Conservation (phyloP, 2,329 filamentous ascomycete species). For the Nemania diffusa region DNA sequence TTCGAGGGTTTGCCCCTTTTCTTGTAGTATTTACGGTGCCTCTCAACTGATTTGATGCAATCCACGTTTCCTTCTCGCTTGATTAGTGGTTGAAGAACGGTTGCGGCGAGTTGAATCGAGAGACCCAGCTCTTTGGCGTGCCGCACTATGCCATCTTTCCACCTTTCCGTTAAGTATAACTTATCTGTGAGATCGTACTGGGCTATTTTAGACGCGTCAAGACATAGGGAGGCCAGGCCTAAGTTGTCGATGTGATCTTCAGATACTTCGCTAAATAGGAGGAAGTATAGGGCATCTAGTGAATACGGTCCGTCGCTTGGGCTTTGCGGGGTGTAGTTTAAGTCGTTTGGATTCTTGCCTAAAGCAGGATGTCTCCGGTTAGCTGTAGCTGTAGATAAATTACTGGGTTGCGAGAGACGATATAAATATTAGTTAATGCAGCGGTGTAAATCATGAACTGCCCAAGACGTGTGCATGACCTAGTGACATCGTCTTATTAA, state of each 20-base stretch:
- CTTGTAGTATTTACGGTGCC: neutral
- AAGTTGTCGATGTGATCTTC: conserved; percentile 1
- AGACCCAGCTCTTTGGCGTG: neutral
- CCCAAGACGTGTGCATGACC: no score
- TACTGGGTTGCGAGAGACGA: no score
- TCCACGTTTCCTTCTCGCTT: neutral
- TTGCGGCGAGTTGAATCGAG: neutral
- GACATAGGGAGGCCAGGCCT: conserved; percentile 17
- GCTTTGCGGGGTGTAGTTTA: neutral
- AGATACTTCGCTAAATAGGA: neutral
- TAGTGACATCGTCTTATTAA: no score
- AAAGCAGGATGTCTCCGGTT: neutral
- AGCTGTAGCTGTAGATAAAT: neutral
- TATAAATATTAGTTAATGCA: no score
- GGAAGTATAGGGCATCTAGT: conserved; percentile 16
- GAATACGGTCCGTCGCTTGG: neutral
- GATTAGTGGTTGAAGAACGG: conserved; percentile 1
- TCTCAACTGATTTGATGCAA: neutral
- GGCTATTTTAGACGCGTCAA: neutral
- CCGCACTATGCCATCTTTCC: neutral
- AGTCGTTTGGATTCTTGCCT: neutral
- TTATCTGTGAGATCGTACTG: neutral
- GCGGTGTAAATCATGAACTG: neutral
- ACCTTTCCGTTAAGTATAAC: conserved; percentile 1
- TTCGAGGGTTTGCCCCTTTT: no score